Base-by-base conservation (phyloP, 1,284 basidiomycete species). In the Chalciporus sp. region DNA sequence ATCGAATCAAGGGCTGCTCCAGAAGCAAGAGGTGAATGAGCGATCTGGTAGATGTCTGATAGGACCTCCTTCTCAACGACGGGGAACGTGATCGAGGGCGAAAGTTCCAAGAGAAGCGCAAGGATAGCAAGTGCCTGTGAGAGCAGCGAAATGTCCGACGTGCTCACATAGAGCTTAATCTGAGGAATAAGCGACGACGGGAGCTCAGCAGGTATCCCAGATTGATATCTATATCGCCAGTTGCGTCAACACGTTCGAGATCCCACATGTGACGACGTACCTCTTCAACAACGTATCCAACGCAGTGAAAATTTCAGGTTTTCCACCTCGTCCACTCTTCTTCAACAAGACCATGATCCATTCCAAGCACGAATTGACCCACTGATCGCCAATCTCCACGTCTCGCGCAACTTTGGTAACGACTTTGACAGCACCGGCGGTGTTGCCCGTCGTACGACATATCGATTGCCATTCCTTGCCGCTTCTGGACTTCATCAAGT, bases 381-480 rank as follows among this genome's bases (percentile, higher is more conserved):
- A 98, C 10, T 78, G 72, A 58, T 92, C 89, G 52, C 79, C 77
- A 44, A 91, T 76, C 23, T 81, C 77, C 17, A 86, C 86, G 56
- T 87, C 84, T 48, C 69, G 78, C 16, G 88, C 88, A 11, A 92
- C 90, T 57, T 84, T 84, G 7, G 79, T 84, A 33, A 91, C 83
- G 17, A 90, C 87, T 62, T 77, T 84, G 46, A 92, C 86, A 17
- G 86, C 85, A 40, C 84, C 82, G 16, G 88, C 84, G 4, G 84
- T 84, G 60, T 85, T 82, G 1, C 95, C 88, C 2, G 88, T 84
- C 4, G 85, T 81, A 43, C 87, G 81, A 64, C 96, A 90, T 51
- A 98, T 85, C 5, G 82, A 83, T 43, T 89, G 86, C 90, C 90
- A 92, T 61, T 92, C 90, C 58, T 80, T 84, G 47, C 81, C 77